Percentiles rank a stretch among this genome's conserved stretches.
These are phyloP conservation scores for Henningerozyma blattae DNA, from an alignment of 805 yeast species.

Conservation along the genomic window DNA sequence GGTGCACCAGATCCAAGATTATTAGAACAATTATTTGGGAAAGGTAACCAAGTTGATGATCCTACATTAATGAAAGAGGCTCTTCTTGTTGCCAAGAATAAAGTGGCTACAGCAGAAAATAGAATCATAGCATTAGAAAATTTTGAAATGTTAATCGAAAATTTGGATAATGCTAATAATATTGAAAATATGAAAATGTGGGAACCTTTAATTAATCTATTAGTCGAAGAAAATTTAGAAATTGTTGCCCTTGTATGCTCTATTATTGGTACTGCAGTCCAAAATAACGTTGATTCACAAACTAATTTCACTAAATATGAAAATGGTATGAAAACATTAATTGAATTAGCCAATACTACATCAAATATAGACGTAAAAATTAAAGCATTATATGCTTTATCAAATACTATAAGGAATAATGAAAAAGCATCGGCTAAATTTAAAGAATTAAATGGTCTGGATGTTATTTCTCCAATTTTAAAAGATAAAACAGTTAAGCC, in stretches of 20 bases:
- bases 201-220: constrained; percentile 50
- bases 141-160: constrained; percentile 87
- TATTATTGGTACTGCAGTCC: constrained; percentile 82
- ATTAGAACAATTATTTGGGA: constrained; percentile 66
- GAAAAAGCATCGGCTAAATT: constrained; percentile 44
- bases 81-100: constrained; percentile 44
- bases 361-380: constrained; percentile 29
- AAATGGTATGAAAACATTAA: constrained; percentile 34
- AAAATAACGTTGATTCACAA: constrained; percentile 75
- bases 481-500: constrained; percentile 14
- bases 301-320: constrained; percentile 44
- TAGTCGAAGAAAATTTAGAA: constrained; percentile 32
- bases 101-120: constrained; percentile 48
- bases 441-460: constrained; percentile 51
- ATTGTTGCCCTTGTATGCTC: constrained; percentile 55
- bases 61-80: constrained; percentile 78
- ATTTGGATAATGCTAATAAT: constrained; percentile 88
- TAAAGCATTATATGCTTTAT: constrained; percentile 69
- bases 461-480: constrained; percentile 28
- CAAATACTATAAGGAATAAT: constrained; percentile 63
- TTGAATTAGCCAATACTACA: constrained; percentile 27
- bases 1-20: constrained; percentile 74
- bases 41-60: constrained; percentile 61
- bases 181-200: constrained; percentile 75
- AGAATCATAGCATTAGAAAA: constrained; percentile 75